These are phyloP conservation scores for Leptographium procerum DNA, from an alignment of 2,329 filamentous ascomycete genomes.

Conservation along the genomic window DNA sequence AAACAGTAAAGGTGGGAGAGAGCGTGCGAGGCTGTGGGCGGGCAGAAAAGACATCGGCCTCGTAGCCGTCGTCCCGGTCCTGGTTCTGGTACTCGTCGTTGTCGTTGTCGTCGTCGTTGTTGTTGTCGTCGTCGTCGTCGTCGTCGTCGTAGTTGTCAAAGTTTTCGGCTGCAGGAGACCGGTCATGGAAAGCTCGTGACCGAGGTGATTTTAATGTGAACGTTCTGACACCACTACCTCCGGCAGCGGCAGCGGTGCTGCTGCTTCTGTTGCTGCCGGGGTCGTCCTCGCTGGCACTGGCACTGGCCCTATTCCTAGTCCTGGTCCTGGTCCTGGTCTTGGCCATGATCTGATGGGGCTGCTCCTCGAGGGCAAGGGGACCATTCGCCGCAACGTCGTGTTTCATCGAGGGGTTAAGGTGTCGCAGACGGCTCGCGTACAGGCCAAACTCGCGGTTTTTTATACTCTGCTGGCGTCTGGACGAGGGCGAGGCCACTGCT, in stretches of 20 bases:
- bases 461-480: slow-evolving; percentile 13
- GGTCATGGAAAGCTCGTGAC: neutral
- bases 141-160: slow-evolving; percentile 3
- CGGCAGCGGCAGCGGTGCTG: neutral
- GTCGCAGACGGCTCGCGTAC: slow-evolving; percentile 16
- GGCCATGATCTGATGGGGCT: neutral
- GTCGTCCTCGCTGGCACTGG: slow-evolving; percentile 4
- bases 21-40: neutral
- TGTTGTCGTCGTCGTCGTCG: neutral
- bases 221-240: no score
- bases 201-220: neutral
- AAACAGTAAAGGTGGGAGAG: slow-evolving; percentile 12
- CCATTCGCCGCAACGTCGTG: slow-evolving; percentile 13
- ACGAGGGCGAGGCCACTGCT: neutral
- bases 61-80: neutral
- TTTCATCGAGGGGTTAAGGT: slow-evolving; percentile 19
- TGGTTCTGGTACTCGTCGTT: no score
- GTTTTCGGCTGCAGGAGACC: neutral
- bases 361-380: slow-evolving; percentile 6
- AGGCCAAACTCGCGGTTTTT: slow-evolving; percentile 15
- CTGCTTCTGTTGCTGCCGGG: neutral
- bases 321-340: neutral
- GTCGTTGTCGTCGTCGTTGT: no score
- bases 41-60: neutral
- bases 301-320: neutral